Evolutionary conservation across 1,284 basidiomycete species (phyloP), one percentile per base, ranked within the genome.

Genomic region (Sanghuangporus sanghuang): DNA sequence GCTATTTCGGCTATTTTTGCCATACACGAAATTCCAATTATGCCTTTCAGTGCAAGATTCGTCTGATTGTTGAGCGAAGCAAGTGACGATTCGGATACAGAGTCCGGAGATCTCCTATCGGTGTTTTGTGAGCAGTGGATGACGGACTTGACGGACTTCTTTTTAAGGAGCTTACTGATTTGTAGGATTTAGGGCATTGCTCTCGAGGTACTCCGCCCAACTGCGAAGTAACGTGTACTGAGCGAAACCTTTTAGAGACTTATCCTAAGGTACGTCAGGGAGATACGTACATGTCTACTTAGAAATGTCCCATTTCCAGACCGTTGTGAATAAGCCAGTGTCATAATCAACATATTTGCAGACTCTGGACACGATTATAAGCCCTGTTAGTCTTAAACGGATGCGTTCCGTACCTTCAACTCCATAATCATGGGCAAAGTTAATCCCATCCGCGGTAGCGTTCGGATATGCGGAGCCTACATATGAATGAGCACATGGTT

Each of bases 21-120:
- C 78, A 80, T 80, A 5, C 77, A 76, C 48, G 73, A 66, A 35
- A 80, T 73, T 1, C 74, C 78, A 39, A 79, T 70, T 53, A 81
- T 79, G 0, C 77, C 77, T 63, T 80, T 79, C 59, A 81, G 58
- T 12, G 73, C 77, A 6, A 79, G 67, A 59, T 80, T 81, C 4
- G 74, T 68, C 55, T 67, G 65, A 40, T 67, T 68, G n/a, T 46
- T 58, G 16, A 32, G 38, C 35, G 44, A 44, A 42, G 48, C 27
- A 16, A 68, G 67, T 32, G 27, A 32, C 18, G 35, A 50, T 54
- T 38, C 16, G 38, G 54, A 9, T 6, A 16, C 36, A 54, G 49
- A n/a, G 54, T 56, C 16, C 18, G 46, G 8, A 14, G 48, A 57
- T 39, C 44, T n/a, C 11, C 52, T 62, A 6, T 40, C 5, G 36